Evolutionary conservation across 768 basidiomycete species (phyloP).

Genomic region (Macrolepiota dolichaula): DNA sequence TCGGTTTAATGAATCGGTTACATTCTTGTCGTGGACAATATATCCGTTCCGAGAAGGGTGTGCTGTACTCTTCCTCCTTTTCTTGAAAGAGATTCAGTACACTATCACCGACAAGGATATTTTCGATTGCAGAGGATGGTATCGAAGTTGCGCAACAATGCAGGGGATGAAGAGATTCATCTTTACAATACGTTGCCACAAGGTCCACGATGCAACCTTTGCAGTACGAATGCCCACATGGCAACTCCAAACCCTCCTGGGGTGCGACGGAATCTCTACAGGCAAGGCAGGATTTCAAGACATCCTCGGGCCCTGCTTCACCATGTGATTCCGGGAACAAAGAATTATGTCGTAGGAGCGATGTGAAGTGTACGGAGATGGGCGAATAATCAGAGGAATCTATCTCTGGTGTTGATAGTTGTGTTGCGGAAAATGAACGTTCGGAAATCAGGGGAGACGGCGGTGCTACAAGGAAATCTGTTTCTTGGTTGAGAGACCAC

Average conservation of each 20-base stretch:
- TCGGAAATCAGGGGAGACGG: not conserved
- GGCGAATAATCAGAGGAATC: too few relatives aligned
- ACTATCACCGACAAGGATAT: not conserved
- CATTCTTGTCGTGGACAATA: conserved; percentile 10
- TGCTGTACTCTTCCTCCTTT: conserved; percentile 4
- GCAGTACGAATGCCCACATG: conserved; percentile 4
- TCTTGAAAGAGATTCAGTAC: not conserved
- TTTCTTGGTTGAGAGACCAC: not conserved
- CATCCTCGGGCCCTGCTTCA: not conserved
- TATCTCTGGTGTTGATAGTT: too few relatives aligned
- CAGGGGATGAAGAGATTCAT: conserved; percentile 8
- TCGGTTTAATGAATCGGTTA: not conserved
- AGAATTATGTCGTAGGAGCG: not conserved
- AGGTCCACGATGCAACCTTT: conserved; percentile 3
- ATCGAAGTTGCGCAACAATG: conserved; percentile 10
- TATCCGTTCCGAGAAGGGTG: conserved; percentile 2
- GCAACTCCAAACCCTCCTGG: not conserved
- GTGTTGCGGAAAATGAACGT: not conserved
- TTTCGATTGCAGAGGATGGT: not conserved
- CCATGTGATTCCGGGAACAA: not conserved
- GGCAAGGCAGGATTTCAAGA: not conserved
- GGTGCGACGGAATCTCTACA: not conserved
- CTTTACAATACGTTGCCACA: conserved; percentile 7
- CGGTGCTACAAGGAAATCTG: not conserved
- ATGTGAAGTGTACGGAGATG: not conserved